A percentile compares a stretch with the other conserved stretches of the same genome.
Evolutionary conservation across 257 asterid species (phyloP).

Genomic region (Paulownia fortunei): DNA sequence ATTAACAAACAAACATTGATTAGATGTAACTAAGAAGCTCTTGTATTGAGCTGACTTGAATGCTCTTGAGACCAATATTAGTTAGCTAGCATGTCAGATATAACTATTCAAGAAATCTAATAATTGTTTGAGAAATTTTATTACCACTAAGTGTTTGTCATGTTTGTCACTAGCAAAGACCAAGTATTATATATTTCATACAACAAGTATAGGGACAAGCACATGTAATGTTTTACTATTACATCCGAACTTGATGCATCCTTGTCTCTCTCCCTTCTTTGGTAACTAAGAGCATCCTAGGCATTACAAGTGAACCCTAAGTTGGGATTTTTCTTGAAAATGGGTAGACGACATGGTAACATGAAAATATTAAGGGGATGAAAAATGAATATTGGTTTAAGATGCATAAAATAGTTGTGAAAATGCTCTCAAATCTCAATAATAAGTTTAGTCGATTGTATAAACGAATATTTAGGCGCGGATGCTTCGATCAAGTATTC

Average conservation of each 20-base stretch:
- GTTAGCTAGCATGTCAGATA: neutral
- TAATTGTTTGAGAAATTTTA: neutral
- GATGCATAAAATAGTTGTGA: too few species aligned
- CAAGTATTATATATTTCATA: neutral
- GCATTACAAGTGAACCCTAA: neutral
- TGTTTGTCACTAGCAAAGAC: neutral
- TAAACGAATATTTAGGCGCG: too few species aligned
- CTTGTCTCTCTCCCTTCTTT: neutral
- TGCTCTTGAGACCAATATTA: neutral
- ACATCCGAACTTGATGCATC: neutral
- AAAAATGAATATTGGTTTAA: too few species aligned
- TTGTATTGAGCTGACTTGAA: too few species aligned
- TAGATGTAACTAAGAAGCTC: too few species aligned
- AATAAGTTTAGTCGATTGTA: too few species aligned
- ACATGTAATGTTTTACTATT: constrained; percentile 21
- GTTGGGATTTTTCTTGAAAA: neutral
- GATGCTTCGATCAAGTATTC: too few species aligned
- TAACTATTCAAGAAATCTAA: neutral
- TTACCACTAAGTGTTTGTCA: neutral
- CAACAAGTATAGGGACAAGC: neutral
- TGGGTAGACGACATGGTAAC: too few species aligned
- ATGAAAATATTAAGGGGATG: too few species aligned
- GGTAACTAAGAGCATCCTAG: neutral
- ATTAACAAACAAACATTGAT: too few species aligned
- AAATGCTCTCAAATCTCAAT: too few species aligned